These are phyloP conservation scores for Penicillium dipodomyicola DNA, from an alignment of 495 filamentous ascomycete species.

Conservation along the genomic window DNA sequence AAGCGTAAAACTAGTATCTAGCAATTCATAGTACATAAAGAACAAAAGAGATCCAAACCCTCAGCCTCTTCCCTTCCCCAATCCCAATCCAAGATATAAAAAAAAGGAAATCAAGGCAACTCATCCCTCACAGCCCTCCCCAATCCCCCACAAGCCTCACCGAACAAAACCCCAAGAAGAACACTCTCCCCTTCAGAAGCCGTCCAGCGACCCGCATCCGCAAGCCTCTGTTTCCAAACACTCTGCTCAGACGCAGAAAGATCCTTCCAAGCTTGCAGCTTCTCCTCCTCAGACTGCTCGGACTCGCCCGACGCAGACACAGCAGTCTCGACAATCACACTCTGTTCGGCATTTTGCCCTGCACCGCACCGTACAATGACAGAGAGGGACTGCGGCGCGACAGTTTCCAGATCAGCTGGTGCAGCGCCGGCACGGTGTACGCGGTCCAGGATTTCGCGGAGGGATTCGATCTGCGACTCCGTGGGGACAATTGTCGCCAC, in stretches of 20 bases:
- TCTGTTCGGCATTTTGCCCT: conserved; percentile 22
- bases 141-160: conserved; percentile 59
- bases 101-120: conserved; percentile 16
- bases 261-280: conserved; percentile 64
- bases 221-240: conserved; percentile 67
- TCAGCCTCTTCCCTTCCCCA: neutral
- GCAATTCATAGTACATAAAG: conserved; percentile 1
- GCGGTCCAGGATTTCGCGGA: conserved; percentile 27
- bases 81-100: neutral
- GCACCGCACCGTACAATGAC: conserved; percentile 30
- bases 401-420: conserved; percentile 23
- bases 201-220: conserved; percentile 69
- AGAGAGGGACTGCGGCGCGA: conserved; percentile 16
- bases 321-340: conserved; percentile 26
- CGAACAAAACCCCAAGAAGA: conserved; percentile 72
- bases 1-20: conserved; percentile 10
- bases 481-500: neutral
- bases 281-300: conserved; percentile 21
- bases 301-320: conserved; percentile 5
- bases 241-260: conserved; percentile 55
- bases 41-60: neutral
- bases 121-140: conserved; percentile 44
- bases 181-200: conserved; percentile 69
- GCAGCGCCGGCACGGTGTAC: conserved; percentile 29
- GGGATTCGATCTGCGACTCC: conserved; percentile 16